Percentiles rank a stretch among this genome's conserved stretches.
phyloP scores from a whole-genome alignment of 345 rosid species.

The Pseudoturritis turrita region DNA sequence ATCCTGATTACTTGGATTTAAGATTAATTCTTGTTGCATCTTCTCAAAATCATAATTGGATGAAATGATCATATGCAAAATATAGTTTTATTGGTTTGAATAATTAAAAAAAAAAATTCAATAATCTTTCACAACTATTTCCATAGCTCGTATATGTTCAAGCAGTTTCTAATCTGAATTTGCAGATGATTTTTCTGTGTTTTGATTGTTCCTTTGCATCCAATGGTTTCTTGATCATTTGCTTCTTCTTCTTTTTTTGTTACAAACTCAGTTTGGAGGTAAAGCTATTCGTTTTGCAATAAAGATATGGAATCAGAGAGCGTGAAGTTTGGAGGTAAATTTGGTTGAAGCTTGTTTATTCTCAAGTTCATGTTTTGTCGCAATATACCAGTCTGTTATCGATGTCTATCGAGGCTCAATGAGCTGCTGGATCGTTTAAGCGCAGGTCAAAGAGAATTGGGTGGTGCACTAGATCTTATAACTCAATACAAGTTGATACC shows the following conservation, averaged over 20 bases:
- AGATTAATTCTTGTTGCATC: too few species aligned
- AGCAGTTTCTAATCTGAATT: background rate
- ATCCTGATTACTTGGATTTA: background rate
- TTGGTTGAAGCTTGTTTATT: background rate
- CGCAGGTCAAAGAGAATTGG: conserved; percentile 68
- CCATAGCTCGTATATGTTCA: background rate
- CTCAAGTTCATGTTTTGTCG: background rate
- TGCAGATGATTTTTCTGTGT: background rate
- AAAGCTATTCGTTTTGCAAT: background rate
- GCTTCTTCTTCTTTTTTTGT: background rate
- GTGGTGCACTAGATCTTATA: conserved; percentile 78
- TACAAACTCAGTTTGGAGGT: conserved; percentile 1
- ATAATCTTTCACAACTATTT: too few species aligned
- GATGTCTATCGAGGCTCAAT: background rate
- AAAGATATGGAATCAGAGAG: conserved; percentile 27
- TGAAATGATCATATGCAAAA: too few species aligned
- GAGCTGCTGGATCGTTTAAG: background rate
- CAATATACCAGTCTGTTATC: background rate
- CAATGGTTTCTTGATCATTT: background rate
- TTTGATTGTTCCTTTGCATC: background rate
- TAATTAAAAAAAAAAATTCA: too few species aligned
- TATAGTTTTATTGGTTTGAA: too few species aligned
- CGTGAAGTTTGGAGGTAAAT: conserved; percentile 28
- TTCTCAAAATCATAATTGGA: too few species aligned
- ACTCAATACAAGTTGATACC: conserved; percentile 63